These are phyloP conservation scores for Aspergillus proliferans DNA, from an alignment of 2,329 filamentous ascomycete species.

Conservation along the genomic window DNA sequence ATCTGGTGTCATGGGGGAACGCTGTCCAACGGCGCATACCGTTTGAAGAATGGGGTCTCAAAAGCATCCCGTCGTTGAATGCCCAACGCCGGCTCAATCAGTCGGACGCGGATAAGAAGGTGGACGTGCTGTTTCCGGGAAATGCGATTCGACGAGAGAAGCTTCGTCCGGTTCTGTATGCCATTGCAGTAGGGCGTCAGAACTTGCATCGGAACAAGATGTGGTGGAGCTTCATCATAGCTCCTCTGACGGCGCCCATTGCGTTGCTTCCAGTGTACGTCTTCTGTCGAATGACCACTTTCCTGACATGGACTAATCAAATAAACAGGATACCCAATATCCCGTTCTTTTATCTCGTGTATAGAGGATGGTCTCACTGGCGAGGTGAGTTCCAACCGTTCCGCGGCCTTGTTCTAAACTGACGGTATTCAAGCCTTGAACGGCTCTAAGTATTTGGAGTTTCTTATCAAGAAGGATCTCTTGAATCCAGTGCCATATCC, in stretches of 20 bases:
- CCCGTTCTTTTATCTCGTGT: conserved; percentile 92
- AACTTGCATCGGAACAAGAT: conserved; percentile 68
- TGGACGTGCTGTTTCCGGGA: conserved; percentile 63
- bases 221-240: conserved; percentile 72
- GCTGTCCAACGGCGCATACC: conserved; percentile 77
- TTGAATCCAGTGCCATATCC: conserved; percentile 60
- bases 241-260: conserved; percentile 78
- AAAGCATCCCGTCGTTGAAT: conserved; percentile 81
- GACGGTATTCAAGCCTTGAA: conserved; percentile 53
- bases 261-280: conserved; percentile 78
- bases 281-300: background rate
- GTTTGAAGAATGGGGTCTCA: conserved; percentile 96
- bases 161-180: conserved; percentile 60
- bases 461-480: conserved; percentile 68
- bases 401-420: conserved; percentile 12
- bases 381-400: conserved; percentile 44
- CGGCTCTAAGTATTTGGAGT: conserved; percentile 79
- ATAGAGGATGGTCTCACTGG: conserved; percentile 86
- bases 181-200: conserved; percentile 73
- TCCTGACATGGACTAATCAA: conserved; percentile 4
- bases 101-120: conserved; percentile 60
- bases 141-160: conserved; percentile 59
- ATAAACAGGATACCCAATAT: conserved; percentile 72
- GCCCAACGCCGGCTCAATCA: conserved; percentile 59
- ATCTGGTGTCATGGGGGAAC: conserved; percentile 81